phyloP scores from a whole-genome alignment of 331 rosid species.

The Telfairia occidentalis region DNA sequence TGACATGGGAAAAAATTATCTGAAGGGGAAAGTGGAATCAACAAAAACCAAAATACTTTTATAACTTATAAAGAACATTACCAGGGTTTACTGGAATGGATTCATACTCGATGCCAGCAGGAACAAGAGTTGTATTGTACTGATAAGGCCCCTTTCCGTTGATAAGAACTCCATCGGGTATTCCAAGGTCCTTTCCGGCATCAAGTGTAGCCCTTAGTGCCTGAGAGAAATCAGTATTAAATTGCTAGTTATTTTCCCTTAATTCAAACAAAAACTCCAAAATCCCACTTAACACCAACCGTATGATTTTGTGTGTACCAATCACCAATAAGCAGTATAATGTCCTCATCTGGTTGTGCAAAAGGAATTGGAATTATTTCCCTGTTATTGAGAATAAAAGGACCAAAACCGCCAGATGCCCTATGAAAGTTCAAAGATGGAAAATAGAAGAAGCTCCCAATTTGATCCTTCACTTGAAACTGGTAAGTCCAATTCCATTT shows the following conservation, averaged over 20 bases:
- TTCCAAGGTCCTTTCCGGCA: slow-evolving; percentile 58
- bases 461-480: slow-evolving; percentile 79
- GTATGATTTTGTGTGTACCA: slow-evolving; percentile 58
- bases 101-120: slow-evolving; percentile 42
- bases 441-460: slow-evolving; percentile 87
- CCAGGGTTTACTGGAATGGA: slow-evolving; percentile 64
- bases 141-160: slow-evolving; percentile 88
- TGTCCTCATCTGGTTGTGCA: slow-evolving; percentile 58
- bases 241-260: neutral
- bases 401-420: slow-evolving; percentile 94
- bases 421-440: slow-evolving; percentile 73
- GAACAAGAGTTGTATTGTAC: slow-evolving; percentile 66
- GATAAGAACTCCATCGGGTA: slow-evolving; percentile 91
- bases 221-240: slow-evolving; percentile 23
- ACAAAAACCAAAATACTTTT: neutral
- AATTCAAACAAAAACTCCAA: slow-evolving; percentile 10
- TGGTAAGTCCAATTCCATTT: slow-evolving; percentile 62
- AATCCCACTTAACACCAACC: slow-evolving; percentile 28
- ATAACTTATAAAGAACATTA: slow-evolving; percentile 13
- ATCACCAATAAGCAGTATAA: slow-evolving; percentile 60
- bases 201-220: slow-evolving; percentile 47
- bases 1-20: neutral
- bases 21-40: neutral
- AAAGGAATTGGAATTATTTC: slow-evolving; percentile 50
- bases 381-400: slow-evolving; percentile 55